phyloP scores from a whole-genome alignment of 176 grass and related monocot species.

The Tillandsia leiboldiana region DNA sequence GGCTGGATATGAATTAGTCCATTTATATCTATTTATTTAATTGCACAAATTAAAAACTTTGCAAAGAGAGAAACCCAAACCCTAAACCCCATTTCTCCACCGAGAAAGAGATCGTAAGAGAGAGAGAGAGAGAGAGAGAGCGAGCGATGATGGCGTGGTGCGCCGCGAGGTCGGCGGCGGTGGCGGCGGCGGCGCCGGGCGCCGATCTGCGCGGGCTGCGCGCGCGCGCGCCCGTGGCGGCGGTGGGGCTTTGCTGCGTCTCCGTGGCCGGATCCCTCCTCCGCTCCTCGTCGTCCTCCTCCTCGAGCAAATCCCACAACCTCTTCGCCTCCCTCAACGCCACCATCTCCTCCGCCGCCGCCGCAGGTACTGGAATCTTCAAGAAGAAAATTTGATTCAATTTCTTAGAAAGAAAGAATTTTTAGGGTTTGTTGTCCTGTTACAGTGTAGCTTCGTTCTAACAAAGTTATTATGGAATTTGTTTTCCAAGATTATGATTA shows the following conservation, averaged over 20 bases:
- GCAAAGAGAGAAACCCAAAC: too few relatives aligned
- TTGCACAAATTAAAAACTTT: too few relatives aligned
- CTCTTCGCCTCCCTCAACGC: slow-evolving; percentile 5
- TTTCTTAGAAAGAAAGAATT: neutral
- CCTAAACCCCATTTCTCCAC: too few relatives aligned
- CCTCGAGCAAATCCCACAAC: neutral
- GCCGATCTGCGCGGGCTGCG: slow-evolving; percentile 10
- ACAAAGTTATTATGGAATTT: too few relatives aligned
- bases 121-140: neutral
- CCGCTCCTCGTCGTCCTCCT: neutral
- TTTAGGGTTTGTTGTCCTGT: too few relatives aligned
- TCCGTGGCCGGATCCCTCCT: slow-evolving; percentile 9
- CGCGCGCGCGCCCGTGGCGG: slow-evolving; percentile 1
- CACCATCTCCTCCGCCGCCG: neutral
- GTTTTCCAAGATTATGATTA: too few relatives aligned
- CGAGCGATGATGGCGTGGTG: slow-evolving; percentile 10
- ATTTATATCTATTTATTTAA: too few relatives aligned
- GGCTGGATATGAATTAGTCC: too few relatives aligned
- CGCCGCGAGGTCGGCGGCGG: neutral
- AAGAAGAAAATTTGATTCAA: too few relatives aligned
- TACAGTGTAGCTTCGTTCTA: too few relatives aligned
- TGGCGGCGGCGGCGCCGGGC: neutral
- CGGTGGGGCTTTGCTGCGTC: slow-evolving; percentile 14
- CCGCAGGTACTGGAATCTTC: neutral
- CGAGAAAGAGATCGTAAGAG: neutral